Percentiles rank a stretch among this genome's conserved stretches.
Evolutionary conservation across 1,139 yeast genomes (phyloP).

Genomic region (Yamadazyma triangularis): DNA sequence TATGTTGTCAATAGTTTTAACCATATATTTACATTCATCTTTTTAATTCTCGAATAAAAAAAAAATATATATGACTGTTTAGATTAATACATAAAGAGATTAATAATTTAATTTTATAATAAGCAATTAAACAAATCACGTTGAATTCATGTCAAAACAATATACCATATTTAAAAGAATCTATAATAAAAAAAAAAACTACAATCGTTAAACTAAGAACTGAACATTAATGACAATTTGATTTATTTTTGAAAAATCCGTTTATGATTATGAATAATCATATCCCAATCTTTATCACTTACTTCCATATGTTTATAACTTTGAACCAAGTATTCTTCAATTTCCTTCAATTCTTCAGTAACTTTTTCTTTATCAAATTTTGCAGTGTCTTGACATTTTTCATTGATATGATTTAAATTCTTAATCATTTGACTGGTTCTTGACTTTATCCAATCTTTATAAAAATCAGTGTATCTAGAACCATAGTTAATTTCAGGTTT

Average conservation of each 20-base stretch:
- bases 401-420: constrained; percentile 28
- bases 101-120: too few species aligned
- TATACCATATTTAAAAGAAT: too few species aligned
- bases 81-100: background rate
- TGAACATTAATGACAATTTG: too few species aligned
- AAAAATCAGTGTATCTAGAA: constrained; percentile 26
- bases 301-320: constrained; percentile 46
- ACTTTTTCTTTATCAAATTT: constrained; percentile 36
- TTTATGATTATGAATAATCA: too few species aligned
- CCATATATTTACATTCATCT: background rate
- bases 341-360: constrained; percentile 28
- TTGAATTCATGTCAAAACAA: too few species aligned
- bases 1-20: constrained; percentile 35
- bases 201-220: too few species aligned
- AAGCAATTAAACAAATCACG: too few species aligned
- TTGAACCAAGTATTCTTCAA: constrained; percentile 32
- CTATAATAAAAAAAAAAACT: too few species aligned
- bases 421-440: constrained; percentile 32
- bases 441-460: constrained; percentile 36
- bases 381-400: constrained; percentile 15
- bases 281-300: constrained; percentile 5
- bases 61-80: background rate
- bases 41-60: too few species aligned
- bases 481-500: constrained; percentile 36
- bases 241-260: too few species aligned